These are phyloP conservation scores for Ilex aquifolium DNA, from an alignment of 257 asterid species.

Conservation along the genomic window DNA sequence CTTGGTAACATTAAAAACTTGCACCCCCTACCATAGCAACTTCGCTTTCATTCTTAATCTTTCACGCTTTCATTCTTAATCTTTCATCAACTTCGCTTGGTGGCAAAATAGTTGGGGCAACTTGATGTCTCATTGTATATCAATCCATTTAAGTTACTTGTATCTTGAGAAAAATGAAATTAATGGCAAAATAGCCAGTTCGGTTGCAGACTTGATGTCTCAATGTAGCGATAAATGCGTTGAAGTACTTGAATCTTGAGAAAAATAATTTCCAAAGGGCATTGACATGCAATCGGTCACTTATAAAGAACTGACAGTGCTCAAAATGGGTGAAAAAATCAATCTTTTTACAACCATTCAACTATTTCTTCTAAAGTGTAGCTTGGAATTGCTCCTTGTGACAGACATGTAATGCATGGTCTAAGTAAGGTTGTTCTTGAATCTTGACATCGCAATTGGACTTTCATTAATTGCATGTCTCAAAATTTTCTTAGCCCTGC, in stretches of 20 bases:
- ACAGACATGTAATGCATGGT: neutral
- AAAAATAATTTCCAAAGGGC: neutral
- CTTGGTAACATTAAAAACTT: neutral
- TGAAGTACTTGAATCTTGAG: conserved; percentile 1
- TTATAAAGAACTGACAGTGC: neutral
- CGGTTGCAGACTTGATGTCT: neutral
- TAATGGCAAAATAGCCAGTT: neutral
- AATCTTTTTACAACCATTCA: conserved; percentile 2
- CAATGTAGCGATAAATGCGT: neutral
- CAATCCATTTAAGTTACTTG: neutral
- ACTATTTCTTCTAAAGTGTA: neutral
- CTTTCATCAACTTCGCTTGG: neutral
- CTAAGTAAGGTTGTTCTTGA: too few relatives aligned
- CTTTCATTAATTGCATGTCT: too few relatives aligned
- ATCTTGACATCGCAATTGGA: too few relatives aligned
- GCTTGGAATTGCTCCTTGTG: neutral
- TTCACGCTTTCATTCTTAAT: neutral
- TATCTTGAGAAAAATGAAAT: neutral
- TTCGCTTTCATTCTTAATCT: neutral
- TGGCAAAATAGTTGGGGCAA: neutral
- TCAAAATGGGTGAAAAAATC: neutral
- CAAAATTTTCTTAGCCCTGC: too few relatives aligned
- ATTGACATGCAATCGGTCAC: neutral
- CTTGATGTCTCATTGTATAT: neutral
- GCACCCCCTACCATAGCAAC: neutral